phyloP scores from a whole-genome alignment of 202 grass and related monocot genomes.

The Alloteropsis angusta region DNA sequence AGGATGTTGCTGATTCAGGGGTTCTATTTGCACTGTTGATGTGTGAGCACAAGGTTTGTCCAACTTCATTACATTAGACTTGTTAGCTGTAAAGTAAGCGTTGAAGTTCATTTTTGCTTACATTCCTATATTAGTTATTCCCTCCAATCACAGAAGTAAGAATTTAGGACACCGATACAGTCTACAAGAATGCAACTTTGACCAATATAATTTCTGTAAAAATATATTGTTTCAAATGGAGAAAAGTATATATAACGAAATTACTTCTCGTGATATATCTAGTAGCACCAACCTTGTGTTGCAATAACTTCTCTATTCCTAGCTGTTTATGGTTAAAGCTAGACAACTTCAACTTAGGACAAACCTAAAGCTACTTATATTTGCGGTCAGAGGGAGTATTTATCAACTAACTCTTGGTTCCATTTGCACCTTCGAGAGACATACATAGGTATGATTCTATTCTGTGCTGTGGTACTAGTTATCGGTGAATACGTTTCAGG shows the following conservation, averaged over 20 bases:
- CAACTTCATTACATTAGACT: constrained; percentile 7
- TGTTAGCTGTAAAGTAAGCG: not conserved
- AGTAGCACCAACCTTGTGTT: too few relatives aligned
- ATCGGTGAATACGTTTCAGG: not conserved
- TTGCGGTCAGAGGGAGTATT: not conserved
- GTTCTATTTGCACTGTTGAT: constrained; percentile 88
- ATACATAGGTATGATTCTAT: not conserved
- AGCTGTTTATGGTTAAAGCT: too few relatives aligned
- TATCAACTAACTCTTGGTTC: not conserved
- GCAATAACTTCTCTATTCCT: too few relatives aligned
- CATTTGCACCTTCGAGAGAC: not conserved
- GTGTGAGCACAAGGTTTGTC: constrained; percentile 85
- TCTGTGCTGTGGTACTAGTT: not conserved
- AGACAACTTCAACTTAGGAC: too few relatives aligned
- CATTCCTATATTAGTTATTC: not conserved
- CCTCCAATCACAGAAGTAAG: too few relatives aligned
- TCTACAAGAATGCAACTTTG: too few relatives aligned
- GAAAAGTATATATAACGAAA: too few relatives aligned
- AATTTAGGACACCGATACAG: too few relatives aligned
- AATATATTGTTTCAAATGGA: too few relatives aligned
- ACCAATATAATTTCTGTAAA: too few relatives aligned
- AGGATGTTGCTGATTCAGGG: constrained; percentile 89
- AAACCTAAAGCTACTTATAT: too few relatives aligned
- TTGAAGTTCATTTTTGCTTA: not conserved
- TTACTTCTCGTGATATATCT: too few relatives aligned